Evolutionary conservation across 176 grass and related monocot species (phyloP).

Genomic region (Rhipidocladum racemiflorum): DNA sequence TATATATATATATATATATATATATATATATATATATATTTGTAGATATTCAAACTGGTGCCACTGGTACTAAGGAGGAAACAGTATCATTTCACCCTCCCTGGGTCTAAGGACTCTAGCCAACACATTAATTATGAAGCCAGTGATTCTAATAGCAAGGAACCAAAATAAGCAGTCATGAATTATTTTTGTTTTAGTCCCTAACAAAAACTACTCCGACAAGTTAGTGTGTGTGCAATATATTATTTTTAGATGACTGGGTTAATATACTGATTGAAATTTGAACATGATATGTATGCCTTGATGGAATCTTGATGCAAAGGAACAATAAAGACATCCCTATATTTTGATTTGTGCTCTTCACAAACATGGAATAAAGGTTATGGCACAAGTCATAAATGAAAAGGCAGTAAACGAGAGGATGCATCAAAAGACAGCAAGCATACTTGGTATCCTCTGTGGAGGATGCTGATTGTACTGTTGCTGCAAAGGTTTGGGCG

Average conservation of each 20-base stretch:
- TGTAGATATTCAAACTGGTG: neutral
- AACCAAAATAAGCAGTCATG: conserved; percentile 15
- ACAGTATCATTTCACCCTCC: conserved; percentile 6
- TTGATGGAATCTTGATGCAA: conserved; percentile 13
- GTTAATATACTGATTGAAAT: conserved; percentile 10
- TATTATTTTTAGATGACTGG: neutral
- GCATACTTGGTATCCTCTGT: conserved; percentile 84
- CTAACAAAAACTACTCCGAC: neutral
- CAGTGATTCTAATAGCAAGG: conserved; percentile 3
- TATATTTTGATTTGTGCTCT: conserved; percentile 14
- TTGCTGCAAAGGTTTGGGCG: conserved; percentile 77
- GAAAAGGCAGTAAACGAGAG: conserved; percentile 29
- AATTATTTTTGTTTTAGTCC: conserved; percentile 1
- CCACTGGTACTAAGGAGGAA: neutral
- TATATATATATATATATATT: no score
- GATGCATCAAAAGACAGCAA: conserved; percentile 23
- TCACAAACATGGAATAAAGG: conserved; percentile 25
- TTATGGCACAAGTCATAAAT: neutral
- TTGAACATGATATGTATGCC: conserved; percentile 3
- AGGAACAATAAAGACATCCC: neutral
- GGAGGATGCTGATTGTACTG: conserved; percentile 68
- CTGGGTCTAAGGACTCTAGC: neutral
- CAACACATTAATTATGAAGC: conserved; percentile 15
- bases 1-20: neutral
- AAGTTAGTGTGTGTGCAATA: conserved; percentile 3